Evolutionary conservation across 208 protist genomes (phyloP).

Genomic region (Polymyxa betae): DNA sequence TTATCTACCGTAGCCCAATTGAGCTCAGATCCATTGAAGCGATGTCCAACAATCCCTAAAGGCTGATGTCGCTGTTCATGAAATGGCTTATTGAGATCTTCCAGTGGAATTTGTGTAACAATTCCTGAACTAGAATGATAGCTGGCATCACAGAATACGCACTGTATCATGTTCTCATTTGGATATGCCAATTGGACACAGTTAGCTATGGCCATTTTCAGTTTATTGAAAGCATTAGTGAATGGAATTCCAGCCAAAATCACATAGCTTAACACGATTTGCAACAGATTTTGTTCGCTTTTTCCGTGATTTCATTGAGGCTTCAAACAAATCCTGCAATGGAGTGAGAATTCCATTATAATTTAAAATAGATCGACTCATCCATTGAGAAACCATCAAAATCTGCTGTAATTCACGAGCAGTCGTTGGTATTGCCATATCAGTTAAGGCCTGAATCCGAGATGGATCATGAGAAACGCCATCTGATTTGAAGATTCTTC

Average conservation of each 20-base stretch:
- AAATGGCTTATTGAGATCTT: neutral
- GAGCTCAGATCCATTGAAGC: neutral
- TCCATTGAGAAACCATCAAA: too few relatives aligned
- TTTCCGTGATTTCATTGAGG: neutral
- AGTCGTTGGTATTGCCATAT: neutral
- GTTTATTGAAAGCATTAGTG: neutral
- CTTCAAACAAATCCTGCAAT: neutral
- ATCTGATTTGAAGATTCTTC: neutral
- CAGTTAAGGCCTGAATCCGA: neutral
- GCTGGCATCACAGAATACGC: neutral
- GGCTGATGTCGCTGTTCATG: neutral
- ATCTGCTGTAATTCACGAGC: neutral
- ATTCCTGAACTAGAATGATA: neutral
- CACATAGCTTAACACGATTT: neutral
- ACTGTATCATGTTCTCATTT: neutral
- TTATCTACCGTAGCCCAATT: conserved; percentile 25
- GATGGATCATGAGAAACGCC: neutral
- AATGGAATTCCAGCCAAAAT: neutral
- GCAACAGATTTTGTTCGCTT: neutral
- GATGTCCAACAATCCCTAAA: neutral
- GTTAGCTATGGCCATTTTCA: neutral
- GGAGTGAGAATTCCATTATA: neutral
- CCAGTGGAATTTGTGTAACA: conserved; percentile 24
- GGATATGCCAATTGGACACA: neutral
- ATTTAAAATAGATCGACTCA: neutral